Conservation (phyloP, 2,329 filamentous ascomycete species). For the Neoarthrinium moseri region DNA sequence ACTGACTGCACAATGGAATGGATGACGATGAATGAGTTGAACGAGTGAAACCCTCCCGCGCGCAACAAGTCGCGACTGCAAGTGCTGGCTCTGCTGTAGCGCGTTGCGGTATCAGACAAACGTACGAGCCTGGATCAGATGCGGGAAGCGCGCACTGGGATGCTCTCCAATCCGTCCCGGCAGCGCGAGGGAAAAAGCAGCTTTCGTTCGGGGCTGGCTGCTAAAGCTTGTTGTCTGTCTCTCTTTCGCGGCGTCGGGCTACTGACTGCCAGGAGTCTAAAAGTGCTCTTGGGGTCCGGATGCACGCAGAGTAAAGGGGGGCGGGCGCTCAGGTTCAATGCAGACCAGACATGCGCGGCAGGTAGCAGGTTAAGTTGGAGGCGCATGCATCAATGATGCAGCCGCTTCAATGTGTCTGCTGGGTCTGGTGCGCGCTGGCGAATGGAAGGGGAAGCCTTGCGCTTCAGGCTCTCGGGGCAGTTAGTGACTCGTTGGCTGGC, state of each 20-base stretch:
- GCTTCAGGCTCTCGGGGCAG: too few relatives aligned
- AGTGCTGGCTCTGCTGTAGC: neutral
- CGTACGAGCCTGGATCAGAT: neutral
- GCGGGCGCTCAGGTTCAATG: slow-evolving; percentile 5
- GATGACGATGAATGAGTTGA: too few relatives aligned
- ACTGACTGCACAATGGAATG: neutral
- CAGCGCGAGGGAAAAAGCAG: neutral
- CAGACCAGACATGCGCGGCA: neutral
- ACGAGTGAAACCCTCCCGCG: neutral
- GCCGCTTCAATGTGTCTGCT: too few relatives aligned
- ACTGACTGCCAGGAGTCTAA: slow-evolving; percentile 1
- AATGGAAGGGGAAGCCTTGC: too few relatives aligned
- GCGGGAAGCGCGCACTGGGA: neutral
- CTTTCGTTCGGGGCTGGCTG: neutral
- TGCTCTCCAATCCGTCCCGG: neutral
- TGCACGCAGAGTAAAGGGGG: slow-evolving; percentile 5
- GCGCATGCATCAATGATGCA: too few relatives aligned
- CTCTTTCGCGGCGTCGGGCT: neutral
- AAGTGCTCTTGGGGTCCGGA: too few relatives aligned
- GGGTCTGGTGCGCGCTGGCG: too few relatives aligned
- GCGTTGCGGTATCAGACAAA: neutral
- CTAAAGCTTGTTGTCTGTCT: neutral
- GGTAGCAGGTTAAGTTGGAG: too few relatives aligned
- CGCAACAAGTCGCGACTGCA: neutral
- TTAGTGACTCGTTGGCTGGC: too few relatives aligned